Evolutionary conservation across 495 filamentous ascomycete species (phyloP), one percentile per base, ranked within the genome.

Genomic region (Chaetomium tenue): DNA sequence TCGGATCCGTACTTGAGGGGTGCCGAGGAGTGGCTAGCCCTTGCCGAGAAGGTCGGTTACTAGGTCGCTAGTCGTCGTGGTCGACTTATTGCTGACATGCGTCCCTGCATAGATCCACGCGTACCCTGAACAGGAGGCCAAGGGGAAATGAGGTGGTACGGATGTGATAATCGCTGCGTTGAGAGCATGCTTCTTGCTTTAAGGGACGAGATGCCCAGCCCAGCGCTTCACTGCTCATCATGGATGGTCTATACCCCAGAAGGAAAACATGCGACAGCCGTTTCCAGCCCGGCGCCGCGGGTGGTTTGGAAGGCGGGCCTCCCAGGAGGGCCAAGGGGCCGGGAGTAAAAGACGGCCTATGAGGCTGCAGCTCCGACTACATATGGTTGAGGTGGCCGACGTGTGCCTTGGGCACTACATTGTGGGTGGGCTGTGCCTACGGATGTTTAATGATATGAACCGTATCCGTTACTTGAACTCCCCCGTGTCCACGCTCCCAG

Each of bases 1-100:
- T 74, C 70, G 8, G 87, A 90, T 76, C 76, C 76, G 30, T 86
- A 88, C 74, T 74, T 86, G 16, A 78, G 81, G 70, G 83, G 84
- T 0, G 78, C 95, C 64, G 86, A 89, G 72, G 93, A 98, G 75
- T 97, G 93, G 93, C 75, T 97, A 67, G 79, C 75, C 2, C 86
- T 96, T 74, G 87, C 92, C 25, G 87, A 88, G 67, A 73, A 75
- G 73, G 75, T 84, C 54, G 3, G 77, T 65, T 48, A 0, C 39
- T 25, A 22, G 20, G 1, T 11, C 22, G 16, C 6, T 15, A 2
- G 7, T 15, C 25, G 7, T 58, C 4, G 12, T 2, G 1, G 53
- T 9, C 33, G 30, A 18, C 33, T 23, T 50, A 26, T 26, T n/a
- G 53, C 53, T 56, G 23, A 58, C 20, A n/a, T 5, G n/a, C 5